Evolutionary conservation across 352 stramenopile species (phyloP).

Genomic region (Phytopythium mirpurense): DNA sequence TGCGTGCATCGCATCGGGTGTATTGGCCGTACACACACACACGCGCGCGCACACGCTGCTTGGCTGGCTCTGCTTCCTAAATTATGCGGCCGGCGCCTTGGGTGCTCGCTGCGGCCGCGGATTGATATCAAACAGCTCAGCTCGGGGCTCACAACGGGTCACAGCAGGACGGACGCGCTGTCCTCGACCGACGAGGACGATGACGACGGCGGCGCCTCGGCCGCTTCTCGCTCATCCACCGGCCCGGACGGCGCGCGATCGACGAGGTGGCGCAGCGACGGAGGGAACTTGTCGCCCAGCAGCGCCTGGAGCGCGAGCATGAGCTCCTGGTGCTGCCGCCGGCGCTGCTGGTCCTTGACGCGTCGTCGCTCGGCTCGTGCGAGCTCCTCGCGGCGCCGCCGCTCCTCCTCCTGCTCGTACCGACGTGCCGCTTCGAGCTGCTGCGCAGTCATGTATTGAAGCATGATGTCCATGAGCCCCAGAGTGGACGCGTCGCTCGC

Average conservation of each 20-base stretch:
- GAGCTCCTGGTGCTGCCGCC: slow-evolving; percentile 40
- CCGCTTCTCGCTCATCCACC: not conserved
- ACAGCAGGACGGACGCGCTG: slow-evolving; percentile 4
- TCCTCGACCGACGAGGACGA: not conserved
- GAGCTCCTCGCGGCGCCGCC: slow-evolving; percentile 18
- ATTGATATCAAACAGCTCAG: too few species aligned
- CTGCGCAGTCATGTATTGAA: slow-evolving; percentile 50
- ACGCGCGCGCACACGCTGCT: too few species aligned
- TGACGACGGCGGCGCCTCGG: not conserved
- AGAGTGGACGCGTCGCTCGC: slow-evolving; percentile 13
- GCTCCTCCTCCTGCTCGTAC: slow-evolving; percentile 26
- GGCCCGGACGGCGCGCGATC: not conserved
- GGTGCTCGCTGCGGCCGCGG: too few species aligned
- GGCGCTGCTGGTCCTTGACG: slow-evolving; percentile 25
- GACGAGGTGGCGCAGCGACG: slow-evolving; percentile 32
- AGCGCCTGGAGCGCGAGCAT: slow-evolving; percentile 47
- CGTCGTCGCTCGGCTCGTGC: slow-evolving; percentile 24
- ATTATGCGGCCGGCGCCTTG: not conserved
- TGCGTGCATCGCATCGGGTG: too few species aligned
- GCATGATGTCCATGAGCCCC: slow-evolving; percentile 41
- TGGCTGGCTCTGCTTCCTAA: too few species aligned
- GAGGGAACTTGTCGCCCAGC: slow-evolving; percentile 38
- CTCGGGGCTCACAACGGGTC: too few species aligned
- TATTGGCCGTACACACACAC: too few species aligned
- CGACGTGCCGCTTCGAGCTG: slow-evolving; percentile 34